Percentiles rank a stretch among this genome's conserved stretches.
Evolutionary conservation across 768 basidiomycete species (phyloP).

Genomic region (Clitopilus hobsonii): DNA sequence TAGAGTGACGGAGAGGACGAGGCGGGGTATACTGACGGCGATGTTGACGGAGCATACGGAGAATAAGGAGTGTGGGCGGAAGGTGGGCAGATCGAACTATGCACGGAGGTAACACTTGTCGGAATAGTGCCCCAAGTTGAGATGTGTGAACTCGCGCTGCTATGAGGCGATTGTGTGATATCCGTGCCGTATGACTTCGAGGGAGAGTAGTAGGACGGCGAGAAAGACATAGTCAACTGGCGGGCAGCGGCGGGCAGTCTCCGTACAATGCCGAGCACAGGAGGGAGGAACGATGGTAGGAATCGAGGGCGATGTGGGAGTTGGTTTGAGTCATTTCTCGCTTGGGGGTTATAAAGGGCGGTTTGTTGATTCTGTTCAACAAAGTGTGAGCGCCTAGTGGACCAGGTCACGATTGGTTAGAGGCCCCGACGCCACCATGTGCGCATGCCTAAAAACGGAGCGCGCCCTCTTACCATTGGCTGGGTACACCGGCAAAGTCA

Average conservation of each 20-base stretch:
- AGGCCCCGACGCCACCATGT: not conserved
- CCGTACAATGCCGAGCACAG: not conserved
- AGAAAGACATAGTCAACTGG: not conserved
- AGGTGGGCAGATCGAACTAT: not conserved
- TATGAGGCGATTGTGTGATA: not conserved
- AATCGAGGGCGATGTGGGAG: not conserved
- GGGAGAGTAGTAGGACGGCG: not conserved
- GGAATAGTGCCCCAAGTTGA: not conserved
- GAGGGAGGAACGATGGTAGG: not conserved
- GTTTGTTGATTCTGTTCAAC: not conserved
- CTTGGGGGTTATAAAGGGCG: constrained; percentile 1
- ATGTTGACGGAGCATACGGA: not conserved
- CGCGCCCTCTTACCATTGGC: not conserved
- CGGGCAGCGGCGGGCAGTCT: not conserved
- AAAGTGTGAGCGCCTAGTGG: not conserved
- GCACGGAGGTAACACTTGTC: not conserved
- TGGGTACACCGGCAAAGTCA: not conserved
- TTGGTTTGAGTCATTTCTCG: constrained; percentile 1
- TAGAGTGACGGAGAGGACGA: not conserved
- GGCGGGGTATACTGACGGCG: not conserved
- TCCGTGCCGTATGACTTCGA: not conserved
- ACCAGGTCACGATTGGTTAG: not conserved
- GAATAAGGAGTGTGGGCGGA: not conserved
- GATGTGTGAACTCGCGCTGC: not conserved
- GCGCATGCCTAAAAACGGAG: not conserved